Conservation (phyloP, 805 yeast species). For the Diddensiella caesifluorescens region DNA sequence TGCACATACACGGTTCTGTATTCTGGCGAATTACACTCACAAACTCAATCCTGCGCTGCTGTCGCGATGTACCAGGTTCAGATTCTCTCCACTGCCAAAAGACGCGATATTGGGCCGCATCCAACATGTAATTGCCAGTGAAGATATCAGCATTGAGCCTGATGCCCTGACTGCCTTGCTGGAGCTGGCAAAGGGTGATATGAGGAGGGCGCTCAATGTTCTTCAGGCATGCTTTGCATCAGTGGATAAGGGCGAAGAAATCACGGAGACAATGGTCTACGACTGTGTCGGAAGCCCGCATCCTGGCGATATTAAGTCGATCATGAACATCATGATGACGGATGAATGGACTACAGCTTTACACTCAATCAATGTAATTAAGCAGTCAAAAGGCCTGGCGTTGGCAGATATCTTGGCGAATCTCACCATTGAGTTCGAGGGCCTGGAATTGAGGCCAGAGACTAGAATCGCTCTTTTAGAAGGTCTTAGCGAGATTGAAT, state of each 20-base stretch:
- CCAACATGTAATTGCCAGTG: constrained; percentile 61
- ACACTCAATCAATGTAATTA: constrained; percentile 58
- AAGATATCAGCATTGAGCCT: constrained; percentile 50
- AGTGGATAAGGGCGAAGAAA: constrained; percentile 45
- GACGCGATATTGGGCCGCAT: constrained; percentile 67
- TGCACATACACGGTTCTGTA: constrained; percentile 91
- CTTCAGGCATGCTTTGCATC: constrained; percentile 92
- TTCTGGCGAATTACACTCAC: constrained; percentile 92
- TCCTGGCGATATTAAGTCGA: constrained; percentile 73
- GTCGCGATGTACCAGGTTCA: constrained; percentile 90
- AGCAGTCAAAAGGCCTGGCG: constrained; percentile 78
- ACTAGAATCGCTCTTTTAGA: constrained; percentile 61
- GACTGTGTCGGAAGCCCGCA: constrained; percentile 96
- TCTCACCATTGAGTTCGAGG: constrained; percentile 62
- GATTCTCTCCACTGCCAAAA: constrained; percentile 76
- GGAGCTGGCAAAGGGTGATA: constrained; percentile 82
- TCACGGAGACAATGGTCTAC: constrained; percentile 71
- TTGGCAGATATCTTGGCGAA: constrained; percentile 78
- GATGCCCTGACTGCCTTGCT: constrained; percentile 65
- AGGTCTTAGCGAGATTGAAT: constrained; percentile 83
- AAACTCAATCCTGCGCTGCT: constrained; percentile 91
- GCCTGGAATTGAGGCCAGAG: constrained; percentile 55
- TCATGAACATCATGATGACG: constrained; percentile 69
- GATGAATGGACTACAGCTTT: constrained; percentile 85
- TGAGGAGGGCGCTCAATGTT: constrained; percentile 92